Evolutionary conservation across 2,329 filamentous ascomycete genomes (phyloP), one percentile per base, ranked within the genome.

Genomic region (Endoconidiophora polonica): DNA sequence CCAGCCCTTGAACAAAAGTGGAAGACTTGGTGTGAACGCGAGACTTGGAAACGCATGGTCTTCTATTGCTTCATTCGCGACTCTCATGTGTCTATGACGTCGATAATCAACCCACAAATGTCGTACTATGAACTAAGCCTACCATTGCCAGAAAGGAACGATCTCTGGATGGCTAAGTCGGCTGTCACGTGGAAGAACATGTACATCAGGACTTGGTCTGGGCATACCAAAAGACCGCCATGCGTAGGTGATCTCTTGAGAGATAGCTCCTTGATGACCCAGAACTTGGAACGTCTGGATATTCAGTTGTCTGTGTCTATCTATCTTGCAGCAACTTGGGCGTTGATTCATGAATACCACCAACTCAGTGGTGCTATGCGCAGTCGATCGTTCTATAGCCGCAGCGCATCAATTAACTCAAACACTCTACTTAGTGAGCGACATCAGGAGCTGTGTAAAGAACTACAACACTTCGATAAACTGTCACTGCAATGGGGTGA

Each of bases 101-200:
- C 81, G 3, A 66, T 82, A 49, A 76, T 73, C 20, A 79, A 74
- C 52, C 77, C 79, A 0, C 65, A 77, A 18, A 75, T 85, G 55
- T 81, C 80, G 0, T 86, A 83, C 57, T 71, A 78, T 0, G 82
- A 86, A 57, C 64, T 86, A 45, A 74, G 74, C 3, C 63, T 85
- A 2, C 79, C 80, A 1, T 61, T 86, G 0, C 81, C 82, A 0
- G 74, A 73, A 53, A 66, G 74, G 0, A 69, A 72, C 49, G 68
- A 73, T 10, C 60, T 86, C 2, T 87, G 82, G 82, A 70, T 75
- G 44, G 81, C 82, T 1, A 69, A 71, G 26, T 72, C 71, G 0
- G 78, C 81, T 2, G 58, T 65, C 16, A 72, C 77, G 54, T 86
- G 83, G 81, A 83, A 81, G 59, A 60, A 65, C 5, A 64, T 71